Base-by-base conservation (phyloP, 176 grass and related monocot genomes). In the Paspalum vaginatum region DNA sequence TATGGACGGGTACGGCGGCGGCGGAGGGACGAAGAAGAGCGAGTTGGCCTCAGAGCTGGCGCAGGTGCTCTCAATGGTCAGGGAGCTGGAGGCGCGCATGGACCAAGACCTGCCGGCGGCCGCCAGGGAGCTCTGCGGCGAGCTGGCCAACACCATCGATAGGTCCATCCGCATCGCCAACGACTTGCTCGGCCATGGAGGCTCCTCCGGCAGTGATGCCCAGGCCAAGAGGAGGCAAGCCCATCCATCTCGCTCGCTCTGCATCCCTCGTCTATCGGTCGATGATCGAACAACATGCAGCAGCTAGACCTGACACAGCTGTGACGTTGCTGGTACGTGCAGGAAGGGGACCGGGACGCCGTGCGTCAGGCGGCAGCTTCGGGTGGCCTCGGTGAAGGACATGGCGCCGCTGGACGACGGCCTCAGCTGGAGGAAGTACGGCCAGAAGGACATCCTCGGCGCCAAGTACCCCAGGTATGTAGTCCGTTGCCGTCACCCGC, bases 361-460 rank as follows among this genome's bases (percentile, higher is more conserved):
- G 17, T 87, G 51, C 39, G 84, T 40, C 45, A 91, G 75, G 38
- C 86, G 12, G 38, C 86, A 95, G 63, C 79, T 95, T 62, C 82
- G 73, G 41, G 81, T 89, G 75, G 21, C 51, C 51, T n/a, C 88
- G 32, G 39, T 64, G 90, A 32, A 81, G 84, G 84, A 87, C 62
- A 72, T 74, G 47, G 57, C 43, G 22, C 46, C 90, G 0, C 32
- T 88, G 45, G 82, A 95, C 49, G 96, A 95, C 70, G 92, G 92
- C 10, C 38, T 95, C 47, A 86, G 86, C 83, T 99, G 96, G 96
- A 84, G 96, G 70, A 99, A 99, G 78, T 99, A 99, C 81, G 96
- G 96, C 5, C 92, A 99, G 85, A 99, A 99, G 68, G 96, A 93
- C 65, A 99, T 99, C 51, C 88, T 99, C 20, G 92, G 92, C 64